Conservation (phyloP, 371 early-diverging fungal genomes). For the Actinomucor elegans region DNA sequence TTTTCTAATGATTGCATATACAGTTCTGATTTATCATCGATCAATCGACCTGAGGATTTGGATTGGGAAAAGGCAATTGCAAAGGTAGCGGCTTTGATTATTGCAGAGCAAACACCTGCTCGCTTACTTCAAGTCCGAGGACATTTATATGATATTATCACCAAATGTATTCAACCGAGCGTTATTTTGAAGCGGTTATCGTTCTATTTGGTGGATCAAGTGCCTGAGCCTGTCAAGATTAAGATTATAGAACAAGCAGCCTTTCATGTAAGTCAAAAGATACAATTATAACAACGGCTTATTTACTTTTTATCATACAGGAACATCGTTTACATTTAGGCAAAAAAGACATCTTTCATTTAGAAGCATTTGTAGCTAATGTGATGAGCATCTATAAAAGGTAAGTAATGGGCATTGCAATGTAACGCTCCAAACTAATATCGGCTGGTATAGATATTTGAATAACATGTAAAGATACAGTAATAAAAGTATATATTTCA, state of each 20-base stretch:
- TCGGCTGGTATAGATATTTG: neutral
- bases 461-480: slow-evolving; percentile 5
- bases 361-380: slow-evolving; percentile 96
- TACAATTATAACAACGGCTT: neutral
- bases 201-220: slow-evolving; percentile 63
- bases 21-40: slow-evolving; percentile 36
- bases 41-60: slow-evolving; percentile 63
- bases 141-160: slow-evolving; percentile 84
- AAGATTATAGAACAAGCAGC: slow-evolving; percentile 78
- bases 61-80: slow-evolving; percentile 92
- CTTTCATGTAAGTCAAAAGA: slow-evolving; percentile 59
- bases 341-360: slow-evolving; percentile 93
- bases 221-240: slow-evolving; percentile 63
- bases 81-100: slow-evolving; percentile 67
- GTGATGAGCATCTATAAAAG: slow-evolving; percentile 76
- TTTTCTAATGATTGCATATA: neutral
- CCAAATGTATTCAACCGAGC: slow-evolving; percentile 87
- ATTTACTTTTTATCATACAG: slow-evolving; percentile 34
- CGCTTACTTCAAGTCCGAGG: slow-evolving; percentile 72
- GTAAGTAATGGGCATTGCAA: slow-evolving; percentile 7
- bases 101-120: slow-evolving; percentile 74
- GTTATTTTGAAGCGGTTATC: slow-evolving; percentile 73
- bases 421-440: no score
- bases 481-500: neutral
- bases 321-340: slow-evolving; percentile 89